Percentiles rank a stretch among this genome's conserved stretches.
These are phyloP conservation scores for Penicillium thymicola DNA, from an alignment of 2,329 filamentous ascomycete genomes.

Conservation along the genomic window DNA sequence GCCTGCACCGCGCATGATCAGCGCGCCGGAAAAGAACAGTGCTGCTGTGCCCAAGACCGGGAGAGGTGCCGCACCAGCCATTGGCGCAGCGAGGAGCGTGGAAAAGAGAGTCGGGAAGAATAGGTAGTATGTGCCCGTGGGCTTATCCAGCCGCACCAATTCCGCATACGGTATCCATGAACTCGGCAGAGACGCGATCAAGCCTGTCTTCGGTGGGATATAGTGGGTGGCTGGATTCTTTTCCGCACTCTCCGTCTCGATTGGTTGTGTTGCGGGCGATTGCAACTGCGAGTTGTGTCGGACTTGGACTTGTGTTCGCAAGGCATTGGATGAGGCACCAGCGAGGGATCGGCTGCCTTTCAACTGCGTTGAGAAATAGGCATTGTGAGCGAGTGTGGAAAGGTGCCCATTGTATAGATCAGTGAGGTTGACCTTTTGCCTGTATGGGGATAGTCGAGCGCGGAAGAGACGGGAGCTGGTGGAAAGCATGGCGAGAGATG, in stretches of 20 bases:
- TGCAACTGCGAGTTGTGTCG: constrained; percentile 9
- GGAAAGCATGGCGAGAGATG: constrained; percentile 5
- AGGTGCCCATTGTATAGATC: constrained; percentile 5
- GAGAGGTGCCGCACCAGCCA: constrained; percentile 33
- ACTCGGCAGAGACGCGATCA: constrained; percentile 46
- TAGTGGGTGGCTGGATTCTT: constrained; percentile 35
- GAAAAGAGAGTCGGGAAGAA: constrained; percentile 54
- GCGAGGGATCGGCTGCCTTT: background rate
- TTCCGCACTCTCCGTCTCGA: constrained; percentile 1
- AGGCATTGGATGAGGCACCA: background rate
- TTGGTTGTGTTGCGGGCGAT: constrained; percentile 6
- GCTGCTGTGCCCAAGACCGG: constrained; percentile 40
- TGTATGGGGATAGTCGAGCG: constrained; percentile 10
- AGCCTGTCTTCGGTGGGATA: constrained; percentile 44
- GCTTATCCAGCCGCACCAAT: constrained; percentile 52
- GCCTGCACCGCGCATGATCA: constrained; percentile 51
- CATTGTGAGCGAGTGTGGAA: constrained; percentile 3
- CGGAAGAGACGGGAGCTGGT: constrained; percentile 8
- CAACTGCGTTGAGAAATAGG: background rate
- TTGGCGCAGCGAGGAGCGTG: constrained; percentile 43
- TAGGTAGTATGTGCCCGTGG: constrained; percentile 51
- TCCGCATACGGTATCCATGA: constrained; percentile 56
- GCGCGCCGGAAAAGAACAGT: constrained; percentile 43
- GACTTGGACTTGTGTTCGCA: background rate
- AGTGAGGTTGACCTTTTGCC: background rate